These are phyloP conservation scores for Aureobasidium pullulans DNA, from an alignment of 2,329 filamentous ascomycete species.

Conservation along the genomic window DNA sequence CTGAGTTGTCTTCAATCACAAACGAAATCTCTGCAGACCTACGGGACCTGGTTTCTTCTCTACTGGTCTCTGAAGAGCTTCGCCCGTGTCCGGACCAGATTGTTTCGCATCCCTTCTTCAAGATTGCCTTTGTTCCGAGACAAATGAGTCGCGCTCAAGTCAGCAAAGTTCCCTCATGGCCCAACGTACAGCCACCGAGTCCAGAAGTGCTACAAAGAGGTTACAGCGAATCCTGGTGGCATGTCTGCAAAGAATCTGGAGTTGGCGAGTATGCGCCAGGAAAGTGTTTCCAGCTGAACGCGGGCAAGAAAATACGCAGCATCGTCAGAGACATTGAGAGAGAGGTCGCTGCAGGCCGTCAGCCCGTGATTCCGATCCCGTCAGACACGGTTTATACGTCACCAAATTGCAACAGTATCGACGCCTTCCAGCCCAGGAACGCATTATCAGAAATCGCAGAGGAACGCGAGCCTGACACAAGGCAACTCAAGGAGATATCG, in stretches of 20 bases:
- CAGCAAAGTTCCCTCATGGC: conserved; percentile 40
- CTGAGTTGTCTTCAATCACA: conserved; percentile 55
- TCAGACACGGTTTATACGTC: conserved; percentile 42
- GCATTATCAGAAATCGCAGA: conserved; percentile 32
- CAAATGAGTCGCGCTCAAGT: conserved; percentile 40
- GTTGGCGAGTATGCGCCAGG: conserved; percentile 42
- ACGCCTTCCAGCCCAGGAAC: conserved; percentile 27
- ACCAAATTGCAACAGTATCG: conserved; percentile 34
- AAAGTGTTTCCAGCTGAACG: conserved; percentile 39
- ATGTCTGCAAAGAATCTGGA: conserved; percentile 43
- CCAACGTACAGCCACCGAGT: conserved; percentile 36
- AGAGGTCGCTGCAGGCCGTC: conserved; percentile 40
- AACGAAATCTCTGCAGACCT: conserved; percentile 68
- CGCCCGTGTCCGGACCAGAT: conserved; percentile 71
- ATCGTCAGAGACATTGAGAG: conserved; percentile 44
- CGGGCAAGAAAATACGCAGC: conserved; percentile 40
- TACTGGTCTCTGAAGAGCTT: conserved; percentile 68
- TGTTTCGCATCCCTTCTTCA: conserved; percentile 74
- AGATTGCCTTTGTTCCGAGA: conserved; percentile 63
- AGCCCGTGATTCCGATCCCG: conserved; percentile 43
- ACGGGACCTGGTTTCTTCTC: conserved; percentile 67
- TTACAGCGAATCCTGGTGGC: conserved; percentile 45
- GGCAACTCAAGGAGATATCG: conserved; percentile 37
- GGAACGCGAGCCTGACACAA: conserved; percentile 34
- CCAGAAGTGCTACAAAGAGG: conserved; percentile 38